These are phyloP conservation scores for Talaromyces thailandensis DNA, from an alignment of 495 filamentous ascomycete species.

Conservation along the genomic window DNA sequence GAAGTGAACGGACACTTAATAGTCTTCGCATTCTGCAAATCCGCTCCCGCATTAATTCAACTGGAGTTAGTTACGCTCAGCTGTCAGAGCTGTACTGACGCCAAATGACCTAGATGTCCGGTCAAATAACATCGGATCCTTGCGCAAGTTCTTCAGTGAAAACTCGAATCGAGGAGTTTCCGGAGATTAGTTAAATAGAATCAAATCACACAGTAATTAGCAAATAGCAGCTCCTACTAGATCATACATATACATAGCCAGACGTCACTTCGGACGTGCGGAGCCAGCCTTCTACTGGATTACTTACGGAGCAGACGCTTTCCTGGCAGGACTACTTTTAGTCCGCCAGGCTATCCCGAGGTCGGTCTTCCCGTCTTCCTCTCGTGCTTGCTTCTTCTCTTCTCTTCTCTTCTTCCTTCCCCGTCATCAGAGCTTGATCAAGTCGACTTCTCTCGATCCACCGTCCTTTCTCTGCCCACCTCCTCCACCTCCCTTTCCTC, in stretches of 20 bases:
- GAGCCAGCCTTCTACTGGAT: neutral
- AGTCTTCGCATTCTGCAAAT: too few relatives aligned
- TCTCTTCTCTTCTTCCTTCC: conserved; percentile 27
- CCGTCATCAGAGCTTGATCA: conserved; percentile 11
- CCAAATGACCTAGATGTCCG: neutral
- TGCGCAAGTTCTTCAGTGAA: neutral
- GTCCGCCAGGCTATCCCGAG: conserved; percentile 9
- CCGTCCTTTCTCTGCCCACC: conserved; percentile 11
- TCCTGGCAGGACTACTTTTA: neutral
- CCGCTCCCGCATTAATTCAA: too few relatives aligned
- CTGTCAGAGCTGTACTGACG: neutral
- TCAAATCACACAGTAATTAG: too few relatives aligned
- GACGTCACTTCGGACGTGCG: neutral
- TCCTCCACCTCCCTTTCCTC: conserved; percentile 14
- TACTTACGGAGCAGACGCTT: too few relatives aligned
- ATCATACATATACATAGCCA: too few relatives aligned
- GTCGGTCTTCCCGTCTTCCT: conserved; percentile 16
- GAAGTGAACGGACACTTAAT: too few relatives aligned
- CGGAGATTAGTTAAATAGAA: too few relatives aligned
- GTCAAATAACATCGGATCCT: neutral
- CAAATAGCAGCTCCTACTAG: too few relatives aligned
- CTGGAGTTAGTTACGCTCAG: too few relatives aligned
- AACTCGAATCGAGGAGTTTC: neutral
- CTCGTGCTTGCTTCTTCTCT: neutral
- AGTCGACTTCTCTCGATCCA: conserved; percentile 2